Conservation (phyloP, 1,139 yeast species). For the Blastobotrys indianensis region DNA sequence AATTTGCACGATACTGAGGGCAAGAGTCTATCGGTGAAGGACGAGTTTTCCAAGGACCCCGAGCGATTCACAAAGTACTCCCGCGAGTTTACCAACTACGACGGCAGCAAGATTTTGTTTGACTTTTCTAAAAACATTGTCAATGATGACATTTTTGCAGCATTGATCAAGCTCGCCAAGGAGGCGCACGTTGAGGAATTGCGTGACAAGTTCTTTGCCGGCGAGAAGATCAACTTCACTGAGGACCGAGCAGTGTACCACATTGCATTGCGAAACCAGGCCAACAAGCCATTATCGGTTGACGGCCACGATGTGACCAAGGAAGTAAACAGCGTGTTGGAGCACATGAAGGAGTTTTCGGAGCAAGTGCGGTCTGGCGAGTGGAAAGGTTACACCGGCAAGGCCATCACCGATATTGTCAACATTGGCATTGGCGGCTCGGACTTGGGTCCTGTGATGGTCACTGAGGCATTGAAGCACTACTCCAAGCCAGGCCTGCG, state of each 20-base stretch:
- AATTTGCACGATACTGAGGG: slow-evolving; percentile 60
- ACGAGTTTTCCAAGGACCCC: slow-evolving; percentile 70
- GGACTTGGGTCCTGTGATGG: slow-evolving; percentile 98
- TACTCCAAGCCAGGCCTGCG: slow-evolving; percentile 70
- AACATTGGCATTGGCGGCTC: slow-evolving; percentile 99
- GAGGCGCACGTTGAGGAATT: slow-evolving; percentile 84
- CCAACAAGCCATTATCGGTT: slow-evolving; percentile 74
- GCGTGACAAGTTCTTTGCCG: slow-evolving; percentile 86
- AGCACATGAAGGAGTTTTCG: slow-evolving; percentile 94
- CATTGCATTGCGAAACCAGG: slow-evolving; percentile 90
- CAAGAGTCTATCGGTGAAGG: slow-evolving; percentile 63
- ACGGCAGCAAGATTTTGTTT: slow-evolving; percentile 80
- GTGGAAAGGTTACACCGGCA: slow-evolving; percentile 97
- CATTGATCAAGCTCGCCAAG: slow-evolving; percentile 72
- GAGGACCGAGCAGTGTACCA: slow-evolving; percentile 97
- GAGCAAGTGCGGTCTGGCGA: slow-evolving; percentile 82
- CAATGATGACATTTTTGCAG: slow-evolving; percentile 68
- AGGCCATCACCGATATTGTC: slow-evolving; percentile 85
- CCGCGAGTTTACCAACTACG: slow-evolving; percentile 72
- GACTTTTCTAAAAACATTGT: slow-evolving; percentile 93
- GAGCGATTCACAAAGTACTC: slow-evolving; percentile 70
- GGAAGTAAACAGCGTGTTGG: slow-evolving; percentile 83
- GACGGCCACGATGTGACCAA: slow-evolving; percentile 86
- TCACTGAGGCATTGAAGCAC: slow-evolving; percentile 92
- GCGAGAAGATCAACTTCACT: slow-evolving; percentile 90